Evolutionary conservation across 768 basidiomycete species (phyloP).

Genomic region (Gloeophyllum trabeum): DNA sequence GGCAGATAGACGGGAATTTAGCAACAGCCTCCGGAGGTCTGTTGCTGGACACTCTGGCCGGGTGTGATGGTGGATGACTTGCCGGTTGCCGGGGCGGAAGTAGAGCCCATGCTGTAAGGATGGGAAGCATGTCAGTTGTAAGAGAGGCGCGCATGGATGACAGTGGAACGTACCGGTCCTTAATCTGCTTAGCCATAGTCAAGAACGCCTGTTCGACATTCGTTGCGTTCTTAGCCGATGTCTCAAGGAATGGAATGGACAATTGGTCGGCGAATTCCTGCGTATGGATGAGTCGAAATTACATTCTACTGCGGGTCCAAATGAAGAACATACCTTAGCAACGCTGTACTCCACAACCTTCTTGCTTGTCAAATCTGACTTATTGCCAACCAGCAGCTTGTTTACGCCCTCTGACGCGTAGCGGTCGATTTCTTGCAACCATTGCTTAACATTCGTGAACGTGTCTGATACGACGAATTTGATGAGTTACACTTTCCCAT

Average conservation of each 20-base stretch:
- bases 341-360: constrained; percentile 87
- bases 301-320: neutral
- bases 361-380: constrained; percentile 96
- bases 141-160: neutral
- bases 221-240: constrained; percentile 97
- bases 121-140: neutral
- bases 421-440: constrained; percentile 87
- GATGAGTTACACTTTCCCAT: constrained; percentile 2
- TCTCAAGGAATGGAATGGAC: constrained; percentile 91
- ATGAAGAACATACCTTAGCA: constrained; percentile 51
- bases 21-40: constrained; percentile 70
- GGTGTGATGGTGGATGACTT: constrained; percentile 81
- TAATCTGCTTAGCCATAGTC: constrained; percentile 96
- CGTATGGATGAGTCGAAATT: constrained; percentile 3
- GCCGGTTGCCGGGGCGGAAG: constrained; percentile 59
- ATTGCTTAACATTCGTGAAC: constrained; percentile 91
- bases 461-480: constrained; percentile 50
- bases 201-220: constrained; percentile 99
- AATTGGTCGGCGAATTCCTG: constrained; percentile 95
- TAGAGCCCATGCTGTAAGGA: constrained; percentile 66
- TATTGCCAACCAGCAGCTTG: constrained; percentile 97
- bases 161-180: constrained; percentile 57
- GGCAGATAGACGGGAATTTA: constrained; percentile 32
- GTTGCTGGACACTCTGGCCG: constrained; percentile 74
- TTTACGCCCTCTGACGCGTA: constrained; percentile 98